These are phyloP conservation scores for Quercus glauca DNA, from an alignment of 306 rosid species.

Conservation along the genomic window DNA sequence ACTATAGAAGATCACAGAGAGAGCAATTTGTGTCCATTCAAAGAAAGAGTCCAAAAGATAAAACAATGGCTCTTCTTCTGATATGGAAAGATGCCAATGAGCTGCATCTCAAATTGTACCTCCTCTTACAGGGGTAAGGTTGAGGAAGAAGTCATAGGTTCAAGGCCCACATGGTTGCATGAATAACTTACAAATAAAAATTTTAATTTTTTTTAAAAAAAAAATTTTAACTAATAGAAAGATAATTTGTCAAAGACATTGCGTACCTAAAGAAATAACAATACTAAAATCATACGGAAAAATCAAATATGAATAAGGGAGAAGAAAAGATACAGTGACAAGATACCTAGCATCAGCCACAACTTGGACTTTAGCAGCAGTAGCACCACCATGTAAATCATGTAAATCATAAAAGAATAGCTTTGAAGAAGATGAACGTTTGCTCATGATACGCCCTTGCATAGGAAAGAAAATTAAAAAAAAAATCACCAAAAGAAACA, in stretches of 20 bases:
- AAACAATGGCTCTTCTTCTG: not conserved
- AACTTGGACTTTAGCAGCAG: conserved; percentile 76
- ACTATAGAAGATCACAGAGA: not conserved
- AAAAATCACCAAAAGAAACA: no score
- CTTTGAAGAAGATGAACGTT: conserved; percentile 65
- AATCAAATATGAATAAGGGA: not conserved
- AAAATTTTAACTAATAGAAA: not conserved
- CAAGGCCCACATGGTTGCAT: no score
- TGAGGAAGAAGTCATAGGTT: no score
- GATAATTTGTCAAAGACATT: not conserved
- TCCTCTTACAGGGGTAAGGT: no score
- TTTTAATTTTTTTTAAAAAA: no score
- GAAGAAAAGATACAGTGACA: not conserved
- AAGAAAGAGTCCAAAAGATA: not conserved
- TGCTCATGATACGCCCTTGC: no score
- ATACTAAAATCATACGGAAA: no score
- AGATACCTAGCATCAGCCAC: conserved; percentile 82
- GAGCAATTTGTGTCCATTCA: not conserved
- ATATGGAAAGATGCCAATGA: no score
- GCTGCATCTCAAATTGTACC: no score
- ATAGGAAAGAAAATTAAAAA: no score
- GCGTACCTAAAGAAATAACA: not conserved
- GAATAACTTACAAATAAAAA: no score
- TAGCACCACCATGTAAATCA: conserved; percentile 64
- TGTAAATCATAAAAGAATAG: conserved; percentile 75